phyloP scores from a whole-genome alignment of 345 rosid genomes.

The Gossypium raimondii region DNA sequence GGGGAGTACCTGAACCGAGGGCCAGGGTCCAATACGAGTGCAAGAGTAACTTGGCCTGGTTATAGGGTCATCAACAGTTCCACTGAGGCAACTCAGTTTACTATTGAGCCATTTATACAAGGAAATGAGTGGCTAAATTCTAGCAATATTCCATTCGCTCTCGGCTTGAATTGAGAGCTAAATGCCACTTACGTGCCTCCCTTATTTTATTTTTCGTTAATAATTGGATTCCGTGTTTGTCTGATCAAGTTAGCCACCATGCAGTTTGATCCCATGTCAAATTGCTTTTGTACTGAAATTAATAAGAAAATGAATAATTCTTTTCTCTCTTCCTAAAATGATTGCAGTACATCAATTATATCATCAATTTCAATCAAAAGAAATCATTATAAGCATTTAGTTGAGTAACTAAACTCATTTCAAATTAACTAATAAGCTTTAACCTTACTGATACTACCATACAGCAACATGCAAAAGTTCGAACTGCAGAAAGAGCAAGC shows the following conservation, averaged over 20 bases:
- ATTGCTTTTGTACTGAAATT: not conserved
- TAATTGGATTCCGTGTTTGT: not conserved
- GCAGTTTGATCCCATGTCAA: not conserved
- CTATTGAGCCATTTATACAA: constrained; percentile 50
- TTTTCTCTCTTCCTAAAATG: not conserved
- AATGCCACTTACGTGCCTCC: not conserved
- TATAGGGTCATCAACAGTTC: constrained; percentile 41
- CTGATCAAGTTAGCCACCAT: not conserved
- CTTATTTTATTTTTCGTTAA: not conserved
- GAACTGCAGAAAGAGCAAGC: not conserved
- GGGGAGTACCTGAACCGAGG: constrained; percentile 78
- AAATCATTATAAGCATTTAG: too few species aligned
- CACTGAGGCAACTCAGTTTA: constrained; percentile 53
- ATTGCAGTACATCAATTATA: not conserved
- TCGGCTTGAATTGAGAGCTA: constrained; percentile 8
- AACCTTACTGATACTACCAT: too few species aligned
- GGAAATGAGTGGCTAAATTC: constrained; percentile 66
- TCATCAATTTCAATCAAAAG: too few species aligned
- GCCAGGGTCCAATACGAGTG: constrained; percentile 54
- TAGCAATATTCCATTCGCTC: constrained; percentile 42
- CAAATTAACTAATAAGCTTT: too few species aligned
- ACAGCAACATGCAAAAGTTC: not conserved
- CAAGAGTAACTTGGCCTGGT: constrained; percentile 75
- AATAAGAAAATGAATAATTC: not conserved
- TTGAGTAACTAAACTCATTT: too few species aligned